Evolutionary conservation across 176 grass and related monocot genomes (phyloP), one percentile per base, ranked within the genome.

Genomic region (Echinochloa phyllopogon): DNA sequence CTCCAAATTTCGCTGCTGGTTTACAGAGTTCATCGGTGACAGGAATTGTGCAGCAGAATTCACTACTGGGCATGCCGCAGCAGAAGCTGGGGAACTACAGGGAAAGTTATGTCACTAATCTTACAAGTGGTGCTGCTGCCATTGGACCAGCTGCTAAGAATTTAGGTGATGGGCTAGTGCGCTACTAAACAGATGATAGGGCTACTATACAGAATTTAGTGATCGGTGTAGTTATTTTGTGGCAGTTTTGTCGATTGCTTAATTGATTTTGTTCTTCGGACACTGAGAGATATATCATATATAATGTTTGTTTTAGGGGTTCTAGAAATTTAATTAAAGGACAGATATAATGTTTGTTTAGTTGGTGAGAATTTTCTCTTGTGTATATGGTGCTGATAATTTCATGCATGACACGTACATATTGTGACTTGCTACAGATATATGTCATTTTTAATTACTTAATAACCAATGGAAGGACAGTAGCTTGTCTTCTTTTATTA

Each of bases 231-330:
- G 45, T 43, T 68, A 17, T 18, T 74, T 6, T 43, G 20, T 49
- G 50, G 39, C 47, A 65, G 48, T 73, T 86, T 78, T 78, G 72
- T 58, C 72, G 72, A 48, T 72, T 82, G 58, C 16, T 83, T 83
- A 40, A 24, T 86, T 82, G 9, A 40, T 85, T 51, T 65, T 63
- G 65, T 21, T 65, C 36, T 15, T 29, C 23, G 4, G 1, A 65
- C 49, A 68, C 15, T 21, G 44, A 52, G 36, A 86, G 24, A 52
- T n/a, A n/a, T n/a, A n/a, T 38, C 17, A 50, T 71, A 17, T 6
- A 10, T 24, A 61, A 3, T 57, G 42, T 37, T 79, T 64, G 33
- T 41, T 88, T 55, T 59, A 57, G 29, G 48, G 29, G 15, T 78
- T 88, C 36, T 77, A 59, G 7, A 70, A 40, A 59, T 45, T 45